Conservation (phyloP, 305 asterid genomes). For the Ajuga reptans region DNA sequence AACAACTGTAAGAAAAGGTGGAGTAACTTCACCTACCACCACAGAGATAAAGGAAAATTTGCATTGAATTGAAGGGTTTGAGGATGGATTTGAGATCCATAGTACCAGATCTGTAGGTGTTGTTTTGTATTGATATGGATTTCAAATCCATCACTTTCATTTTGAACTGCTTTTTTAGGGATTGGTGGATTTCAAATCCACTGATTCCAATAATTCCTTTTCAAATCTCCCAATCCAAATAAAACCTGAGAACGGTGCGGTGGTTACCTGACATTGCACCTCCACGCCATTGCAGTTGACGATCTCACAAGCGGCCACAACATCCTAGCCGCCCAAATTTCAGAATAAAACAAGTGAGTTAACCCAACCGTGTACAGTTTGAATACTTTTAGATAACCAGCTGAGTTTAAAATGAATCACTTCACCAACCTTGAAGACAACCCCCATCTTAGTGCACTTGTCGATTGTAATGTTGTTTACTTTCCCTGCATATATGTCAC, state of each 20-base stretch:
- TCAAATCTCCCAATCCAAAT: no score
- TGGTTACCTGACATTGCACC: slow-evolving; percentile 89
- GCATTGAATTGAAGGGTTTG: no score
- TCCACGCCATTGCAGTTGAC: slow-evolving; percentile 80
- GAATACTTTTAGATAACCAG: slow-evolving; percentile 14
- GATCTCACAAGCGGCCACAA: slow-evolving; percentile 95
- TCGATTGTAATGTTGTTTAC: slow-evolving; percentile 94
- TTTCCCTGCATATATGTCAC: slow-evolving; percentile 55
- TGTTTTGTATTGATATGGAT: no score
- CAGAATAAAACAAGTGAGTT: slow-evolving; percentile 17
- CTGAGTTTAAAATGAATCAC: background rate
- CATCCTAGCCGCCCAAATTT: slow-evolving; percentile 54
- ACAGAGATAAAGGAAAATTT: background rate
- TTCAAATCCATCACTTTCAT: no score
- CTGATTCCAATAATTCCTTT: no score
- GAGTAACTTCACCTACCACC: background rate
- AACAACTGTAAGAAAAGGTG: background rate
- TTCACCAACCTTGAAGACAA: slow-evolving; percentile 74
- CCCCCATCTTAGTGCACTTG: slow-evolving; percentile 94
- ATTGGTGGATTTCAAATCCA: no score
- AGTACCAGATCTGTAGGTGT: no score
- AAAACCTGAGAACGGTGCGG: background rate
- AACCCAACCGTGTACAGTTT: slow-evolving; percentile 1
- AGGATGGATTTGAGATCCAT: no score
- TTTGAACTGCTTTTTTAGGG: no score